These are phyloP conservation scores for Podila verticillata DNA, from an alignment of 192 early-diverging fungal genomes.

Conservation along the genomic window DNA sequence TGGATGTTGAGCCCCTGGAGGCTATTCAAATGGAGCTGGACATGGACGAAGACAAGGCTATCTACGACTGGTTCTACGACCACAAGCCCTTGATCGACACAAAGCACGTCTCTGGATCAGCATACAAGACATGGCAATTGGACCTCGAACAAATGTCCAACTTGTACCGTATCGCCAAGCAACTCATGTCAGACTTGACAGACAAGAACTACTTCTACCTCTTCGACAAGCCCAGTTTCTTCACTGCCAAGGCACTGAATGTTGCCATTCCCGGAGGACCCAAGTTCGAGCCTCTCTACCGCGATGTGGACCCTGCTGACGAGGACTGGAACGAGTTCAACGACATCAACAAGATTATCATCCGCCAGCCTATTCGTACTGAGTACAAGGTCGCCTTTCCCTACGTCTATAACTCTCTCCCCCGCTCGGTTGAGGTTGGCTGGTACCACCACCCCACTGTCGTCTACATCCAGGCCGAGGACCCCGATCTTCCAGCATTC, in stretches of 20 bases:
- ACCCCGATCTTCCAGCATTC: conserved; percentile 96
- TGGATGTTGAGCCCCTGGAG: conserved; percentile 98
- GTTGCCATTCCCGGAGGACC: conserved; percentile 99
- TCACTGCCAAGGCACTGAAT: conserved; percentile 97
- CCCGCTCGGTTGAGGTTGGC: conserved; percentile 90
- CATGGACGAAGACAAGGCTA: conserved; percentile 91
- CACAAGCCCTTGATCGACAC: conserved; percentile 85
- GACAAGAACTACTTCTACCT: conserved; percentile 99
- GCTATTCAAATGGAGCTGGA: conserved; percentile 99
- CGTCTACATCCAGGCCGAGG: conserved; percentile 89
- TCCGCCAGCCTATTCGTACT: conserved; percentile 97
- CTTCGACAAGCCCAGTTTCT: conserved; percentile 94
- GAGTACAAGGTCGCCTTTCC: conserved; percentile 99
- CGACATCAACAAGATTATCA: conserved; percentile 99
- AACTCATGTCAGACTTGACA: conserved; percentile 92
- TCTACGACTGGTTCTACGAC: conserved; percentile 98
- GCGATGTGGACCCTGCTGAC: conserved; percentile 95
- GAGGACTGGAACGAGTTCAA: conserved; percentile 99
- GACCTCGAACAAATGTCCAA: conserved; percentile 95
- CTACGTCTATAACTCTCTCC: conserved; percentile 96
- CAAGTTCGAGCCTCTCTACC: conserved; percentile 96
- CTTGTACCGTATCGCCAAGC: conserved; percentile 89
- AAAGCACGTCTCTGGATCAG: conserved; percentile 87
- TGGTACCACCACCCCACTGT: conserved; percentile 95
- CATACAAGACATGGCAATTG: conserved; percentile 91